These are phyloP conservation scores for Osmozyma mogii DNA, from an alignment of 805 yeast genomes.

Conservation along the genomic window DNA sequence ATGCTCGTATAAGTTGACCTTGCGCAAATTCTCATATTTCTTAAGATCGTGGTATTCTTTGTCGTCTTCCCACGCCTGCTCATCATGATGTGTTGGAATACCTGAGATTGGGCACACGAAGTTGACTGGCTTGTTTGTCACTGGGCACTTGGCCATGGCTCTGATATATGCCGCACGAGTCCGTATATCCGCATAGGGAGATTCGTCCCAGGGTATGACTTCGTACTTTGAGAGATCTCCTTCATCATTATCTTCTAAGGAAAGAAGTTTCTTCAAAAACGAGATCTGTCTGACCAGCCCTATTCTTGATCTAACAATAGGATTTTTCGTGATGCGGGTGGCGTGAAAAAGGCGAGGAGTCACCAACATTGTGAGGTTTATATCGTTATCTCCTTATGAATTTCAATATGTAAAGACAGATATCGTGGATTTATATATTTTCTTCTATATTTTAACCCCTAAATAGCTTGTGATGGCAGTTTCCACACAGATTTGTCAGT, in stretches of 20 bases:
- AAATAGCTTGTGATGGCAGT: no score
- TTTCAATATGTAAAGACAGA: no score
- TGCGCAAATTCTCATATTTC: conserved; percentile 66
- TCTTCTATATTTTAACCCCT: no score
- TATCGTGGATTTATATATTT: no score
- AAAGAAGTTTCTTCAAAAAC: conserved; percentile 31
- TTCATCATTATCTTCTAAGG: conserved; percentile 23
- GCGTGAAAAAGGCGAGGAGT: neutral
- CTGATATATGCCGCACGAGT: conserved; percentile 87
- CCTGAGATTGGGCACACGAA: conserved; percentile 92
- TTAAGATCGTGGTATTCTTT: conserved; percentile 58
- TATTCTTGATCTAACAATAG: neutral
- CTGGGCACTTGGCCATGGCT: conserved; percentile 85
- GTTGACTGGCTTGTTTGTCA: conserved; percentile 69
- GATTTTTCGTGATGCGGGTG: neutral
- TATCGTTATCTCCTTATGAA: no score
- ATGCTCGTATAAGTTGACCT: conserved; percentile 89
- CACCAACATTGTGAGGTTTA: no score
- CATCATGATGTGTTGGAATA: conserved; percentile 90
- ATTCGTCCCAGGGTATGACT: conserved; percentile 97
- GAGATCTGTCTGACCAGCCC: conserved; percentile 17
- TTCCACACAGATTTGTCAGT: no score
- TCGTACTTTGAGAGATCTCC: conserved; percentile 39
- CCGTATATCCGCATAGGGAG: conserved; percentile 81
- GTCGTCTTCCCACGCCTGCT: conserved; percentile 85